Conservation (phyloP, 208 protist species). For the Blastocrithidia nonstop region DNA sequence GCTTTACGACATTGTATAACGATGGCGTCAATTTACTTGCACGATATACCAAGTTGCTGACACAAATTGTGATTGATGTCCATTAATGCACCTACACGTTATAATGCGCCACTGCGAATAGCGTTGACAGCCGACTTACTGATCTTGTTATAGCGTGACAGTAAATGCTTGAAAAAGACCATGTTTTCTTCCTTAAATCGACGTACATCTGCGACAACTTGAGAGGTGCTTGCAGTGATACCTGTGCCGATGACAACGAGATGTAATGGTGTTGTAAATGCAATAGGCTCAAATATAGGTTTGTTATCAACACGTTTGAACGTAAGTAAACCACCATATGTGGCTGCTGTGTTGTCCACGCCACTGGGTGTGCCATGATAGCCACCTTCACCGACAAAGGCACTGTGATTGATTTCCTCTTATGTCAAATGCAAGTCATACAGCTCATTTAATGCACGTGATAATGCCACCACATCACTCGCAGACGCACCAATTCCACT, state of each 20-base stretch:
- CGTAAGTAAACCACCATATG: conserved; percentile 73
- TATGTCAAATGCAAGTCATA: conserved; percentile 40
- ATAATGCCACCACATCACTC: conserved; percentile 58
- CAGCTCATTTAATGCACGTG: conserved; percentile 59
- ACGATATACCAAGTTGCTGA: conserved; percentile 41
- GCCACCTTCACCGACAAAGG: conserved; percentile 53
- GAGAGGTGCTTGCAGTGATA: conserved; percentile 60
- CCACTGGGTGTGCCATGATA: conserved; percentile 84
- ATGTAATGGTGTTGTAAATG: conserved; percentile 19
- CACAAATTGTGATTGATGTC: conserved; percentile 51
- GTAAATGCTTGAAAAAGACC: conserved; percentile 19
- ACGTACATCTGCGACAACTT: conserved; percentile 49
- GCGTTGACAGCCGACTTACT: conserved; percentile 20
- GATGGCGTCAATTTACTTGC: conserved; percentile 51
- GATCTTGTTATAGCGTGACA: conserved; percentile 20
- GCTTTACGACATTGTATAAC: conserved; percentile 15
- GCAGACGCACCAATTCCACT: conserved; percentile 75
- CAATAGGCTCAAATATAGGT: conserved; percentile 18
- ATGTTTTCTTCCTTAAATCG: conserved; percentile 24
- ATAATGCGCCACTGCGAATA: conserved; percentile 20
- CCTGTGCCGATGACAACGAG: conserved; percentile 71
- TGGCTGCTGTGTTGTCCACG: conserved; percentile 79
- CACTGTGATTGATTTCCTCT: conserved; percentile 44
- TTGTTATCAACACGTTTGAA: conserved; percentile 21
- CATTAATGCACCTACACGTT: conserved; percentile 33